Evolutionary conservation across 169 alveolate genomes (phyloP), one percentile per base, ranked within the genome.

Genomic region (Cytauxzoon felis): DNA sequence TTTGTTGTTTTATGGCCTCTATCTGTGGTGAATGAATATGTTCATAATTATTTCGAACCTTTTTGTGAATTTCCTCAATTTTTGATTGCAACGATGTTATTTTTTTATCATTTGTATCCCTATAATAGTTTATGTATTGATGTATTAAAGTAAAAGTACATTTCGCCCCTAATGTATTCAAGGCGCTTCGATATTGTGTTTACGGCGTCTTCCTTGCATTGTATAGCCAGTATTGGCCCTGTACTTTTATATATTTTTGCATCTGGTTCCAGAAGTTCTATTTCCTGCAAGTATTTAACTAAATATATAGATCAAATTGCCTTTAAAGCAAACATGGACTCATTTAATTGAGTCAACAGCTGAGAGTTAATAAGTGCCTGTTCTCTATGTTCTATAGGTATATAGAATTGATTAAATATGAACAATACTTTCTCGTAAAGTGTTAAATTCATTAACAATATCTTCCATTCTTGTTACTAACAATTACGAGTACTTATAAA

Each of bases 211-310:
- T 26, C 69, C 52, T 75, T 75, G 40, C 56, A 49, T 67, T 75
- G 85, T 13, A 65, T 16, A 5, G 71, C 60, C 6, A 75, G 53
- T 18, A 75, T 51, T 3, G 85, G 80, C 1, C 85, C 85, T 21
- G 79, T 64, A 36, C 71, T 58, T 73, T 75, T 75, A 80, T 50
- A 75, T 1, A 75, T 75, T 30, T 56, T 75, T n/a, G 78, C 72
- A 27, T 75, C 79, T 9, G 45, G 67, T 27, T 75, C 85, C 65
- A 62, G 48, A 2, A 75, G 53, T 29, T 63, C 33, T 21, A 75
- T 50, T 34, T 75, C 85, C 85, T 75, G 41, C 7, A 13, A 21
- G 27, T 3, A 23, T 4, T 18, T 13, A 29, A 42, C 19, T 7
- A 24, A 29, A 18, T 33, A 19, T 8, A 23, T 16, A 13, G 23